Evolutionary conservation across 306 rosid species (phyloP), one percentile per base, ranked within the genome.

Genomic region (Cicer yamashitae): DNA sequence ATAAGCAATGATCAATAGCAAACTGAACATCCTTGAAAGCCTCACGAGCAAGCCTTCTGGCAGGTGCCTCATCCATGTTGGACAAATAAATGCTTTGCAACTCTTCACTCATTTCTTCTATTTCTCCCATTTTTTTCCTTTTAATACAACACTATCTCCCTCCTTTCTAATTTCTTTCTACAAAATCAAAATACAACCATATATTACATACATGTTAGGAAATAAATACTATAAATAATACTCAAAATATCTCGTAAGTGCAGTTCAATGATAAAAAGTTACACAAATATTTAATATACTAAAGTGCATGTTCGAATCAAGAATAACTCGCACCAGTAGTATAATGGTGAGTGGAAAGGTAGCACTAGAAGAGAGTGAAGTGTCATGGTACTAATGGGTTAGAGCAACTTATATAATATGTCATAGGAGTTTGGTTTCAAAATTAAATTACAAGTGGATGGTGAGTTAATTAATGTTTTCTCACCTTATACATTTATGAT

Each of bases 1-100:
- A 76, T 22, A 85, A 82, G 76, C 86, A 82, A 72, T 85, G 89
- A 82, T 82, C 84, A 82, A 82, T 80, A 63, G 50, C 11, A 72
- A 82, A 43, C 41, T 85, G 89, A 82, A 67, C n/a, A 48, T 82
- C 52, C 38, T 82, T 85, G 38, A 82, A 67, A 72, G 82, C 86
- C 76, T 85, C 80, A 61, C 89, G 86, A 61, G 78, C 86, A 66
- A 30, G 78, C 1, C 89, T 39, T 47, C 89, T 85, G 30, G 86
- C 82, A 0, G 84, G 84, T 71, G 81, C 86, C 7, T 85, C 84
- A 76, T 85, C 88, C 82, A 79, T 38, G 65, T 82, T 82, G 17
- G 80, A 76, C n/a, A 48, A 38, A 54, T 30, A 67, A 71, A 85
- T 76, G 2, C 4, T 62, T 0, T 54, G 74, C 66, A 85, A 53